Evolutionary conservation across 257 asterid species (phyloP).

Genomic region (Echium plantagineum): DNA sequence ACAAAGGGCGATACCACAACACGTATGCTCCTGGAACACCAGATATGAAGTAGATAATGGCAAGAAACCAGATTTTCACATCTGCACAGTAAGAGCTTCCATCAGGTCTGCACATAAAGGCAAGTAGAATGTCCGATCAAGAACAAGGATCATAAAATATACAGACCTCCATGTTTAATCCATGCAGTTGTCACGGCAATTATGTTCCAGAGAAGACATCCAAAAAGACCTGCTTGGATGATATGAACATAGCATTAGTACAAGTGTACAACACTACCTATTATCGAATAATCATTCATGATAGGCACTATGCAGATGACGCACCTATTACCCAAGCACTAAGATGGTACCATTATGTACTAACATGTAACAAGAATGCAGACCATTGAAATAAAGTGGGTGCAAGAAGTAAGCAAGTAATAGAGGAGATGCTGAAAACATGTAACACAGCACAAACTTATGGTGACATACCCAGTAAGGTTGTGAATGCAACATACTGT

Average conservation of each 20-base stretch:
- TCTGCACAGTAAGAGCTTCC: constrained; percentile 10
- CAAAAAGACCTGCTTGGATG: constrained; percentile 51
- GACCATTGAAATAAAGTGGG: neutral
- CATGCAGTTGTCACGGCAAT: constrained; percentile 86
- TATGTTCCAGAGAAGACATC: constrained; percentile 70
- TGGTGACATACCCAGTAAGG: constrained; percentile 61
- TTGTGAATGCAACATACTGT: constrained; percentile 88
- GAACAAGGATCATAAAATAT: neutral
- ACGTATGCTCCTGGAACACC: constrained; percentile 97
- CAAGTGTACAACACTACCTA: neutral
- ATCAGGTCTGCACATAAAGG: neutral
- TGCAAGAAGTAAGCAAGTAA: constrained; percentile 3
- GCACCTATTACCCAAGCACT: neutral
- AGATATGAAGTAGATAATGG: constrained; percentile 81
- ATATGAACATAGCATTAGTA: constrained; percentile 11
- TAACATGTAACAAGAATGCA: neutral
- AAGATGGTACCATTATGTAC: neutral
- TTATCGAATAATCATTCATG: neutral
- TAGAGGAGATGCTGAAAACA: neutral
- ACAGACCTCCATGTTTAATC: constrained; percentile 77
- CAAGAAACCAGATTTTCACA: constrained; percentile 72
- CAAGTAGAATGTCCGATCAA: neutral
- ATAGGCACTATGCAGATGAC: neutral
- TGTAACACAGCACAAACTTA: constrained; percentile 2
- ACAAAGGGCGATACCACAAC: constrained; percentile 94